phyloP scores from a whole-genome alignment of 352 stramenopile species.

The Phytopythium oedochilum region DNA sequence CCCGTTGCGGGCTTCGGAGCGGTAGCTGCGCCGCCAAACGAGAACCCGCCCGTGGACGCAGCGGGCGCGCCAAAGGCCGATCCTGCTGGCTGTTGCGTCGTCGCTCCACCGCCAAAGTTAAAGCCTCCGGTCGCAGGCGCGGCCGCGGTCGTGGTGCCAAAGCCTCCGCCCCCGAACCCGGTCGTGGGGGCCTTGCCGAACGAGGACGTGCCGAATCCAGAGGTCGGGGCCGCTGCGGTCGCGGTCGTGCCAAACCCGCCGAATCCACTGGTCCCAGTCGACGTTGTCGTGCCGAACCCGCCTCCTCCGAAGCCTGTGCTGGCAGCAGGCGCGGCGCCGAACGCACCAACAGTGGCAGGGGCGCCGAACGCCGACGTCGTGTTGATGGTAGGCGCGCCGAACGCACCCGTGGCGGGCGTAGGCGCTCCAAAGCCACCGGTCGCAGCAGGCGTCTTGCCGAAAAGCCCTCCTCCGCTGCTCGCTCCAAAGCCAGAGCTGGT shows the following conservation, averaged over 20 bases:
- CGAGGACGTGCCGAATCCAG: neutral
- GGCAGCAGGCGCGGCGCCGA: slow-evolving; percentile 31
- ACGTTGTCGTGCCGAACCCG: slow-evolving; percentile 16
- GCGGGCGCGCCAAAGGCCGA: neutral
- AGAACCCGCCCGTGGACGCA: neutral
- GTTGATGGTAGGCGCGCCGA: slow-evolving; percentile 6
- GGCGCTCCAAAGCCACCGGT: neutral
- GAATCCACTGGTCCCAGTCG: slow-evolving; percentile 28
- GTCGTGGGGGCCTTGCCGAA: slow-evolving; percentile 4
- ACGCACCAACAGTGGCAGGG: slow-evolving; percentile 28
- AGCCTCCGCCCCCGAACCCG: slow-evolving; percentile 4
- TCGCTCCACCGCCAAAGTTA: neutral
- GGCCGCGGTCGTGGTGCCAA: slow-evolving; percentile 2
- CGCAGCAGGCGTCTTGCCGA: neutral
- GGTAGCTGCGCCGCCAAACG: neutral
- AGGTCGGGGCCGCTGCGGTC: neutral
- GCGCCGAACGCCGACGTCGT: slow-evolving; percentile 26
- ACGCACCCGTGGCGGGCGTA: slow-evolving; percentile 6
- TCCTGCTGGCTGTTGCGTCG: neutral
- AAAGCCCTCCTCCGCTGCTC: slow-evolving; percentile 3
- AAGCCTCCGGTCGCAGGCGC: slow-evolving; percentile 10
- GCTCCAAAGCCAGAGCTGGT: slow-evolving; percentile 18
- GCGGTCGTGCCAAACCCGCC: slow-evolving; percentile 31
- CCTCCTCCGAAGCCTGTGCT: slow-evolving; percentile 37
- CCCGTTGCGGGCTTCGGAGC: slow-evolving; percentile 1